Evolutionary conservation across 208 protist genomes (phyloP), one percentile per base, ranked within the genome.

Genomic region (Endotrypanum monterogeii): DNA sequence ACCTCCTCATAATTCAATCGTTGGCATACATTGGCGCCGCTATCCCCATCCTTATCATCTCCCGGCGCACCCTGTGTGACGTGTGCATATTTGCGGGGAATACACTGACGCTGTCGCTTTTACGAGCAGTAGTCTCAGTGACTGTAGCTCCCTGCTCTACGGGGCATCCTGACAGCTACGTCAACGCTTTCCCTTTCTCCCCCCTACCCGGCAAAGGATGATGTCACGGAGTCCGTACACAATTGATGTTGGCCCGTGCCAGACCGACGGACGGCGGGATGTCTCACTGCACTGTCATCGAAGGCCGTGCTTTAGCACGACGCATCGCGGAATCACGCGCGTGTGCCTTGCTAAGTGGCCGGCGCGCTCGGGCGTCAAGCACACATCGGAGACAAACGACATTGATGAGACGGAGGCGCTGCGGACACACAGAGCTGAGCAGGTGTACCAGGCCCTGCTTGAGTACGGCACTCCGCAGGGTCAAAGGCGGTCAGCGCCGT

Each of bases 261-360:
- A 82, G 41, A 48, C 69, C 1, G 80, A 90, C 52, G 85, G 84
- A 52, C 79, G 73, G 28, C 91, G 91, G n/a, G 83, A 91, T 14
- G 82, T 95, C 16, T 80, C 82, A 11, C 76, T 95, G 32, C 78
- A 88, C 20, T 79, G 88, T 14, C 77, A 86, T 54, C 83, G 87
- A 14, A 81, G 78, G 12, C 60, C 80, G 6, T 86, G 82, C 51
- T 93, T 93, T 56, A 83, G 80, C 44, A 85, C 83, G 6, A 89
- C 85, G 0, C 83, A 92, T 67, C 78, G 80, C 14, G 87, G 87
- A 8, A 81, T 95, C 50, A 78, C 85, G 23, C 90, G 78, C 56
- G 91, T 87, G 2, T 90, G 92, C 62, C 72, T 95, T 14, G 88
- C 82, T 3, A 72, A 79, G 39, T 95, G 92, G 74, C 78, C 73